These are phyloP conservation scores for Lachnellula willkommii DNA, from an alignment of 2,329 filamentous ascomycete species.

Conservation along the genomic window DNA sequence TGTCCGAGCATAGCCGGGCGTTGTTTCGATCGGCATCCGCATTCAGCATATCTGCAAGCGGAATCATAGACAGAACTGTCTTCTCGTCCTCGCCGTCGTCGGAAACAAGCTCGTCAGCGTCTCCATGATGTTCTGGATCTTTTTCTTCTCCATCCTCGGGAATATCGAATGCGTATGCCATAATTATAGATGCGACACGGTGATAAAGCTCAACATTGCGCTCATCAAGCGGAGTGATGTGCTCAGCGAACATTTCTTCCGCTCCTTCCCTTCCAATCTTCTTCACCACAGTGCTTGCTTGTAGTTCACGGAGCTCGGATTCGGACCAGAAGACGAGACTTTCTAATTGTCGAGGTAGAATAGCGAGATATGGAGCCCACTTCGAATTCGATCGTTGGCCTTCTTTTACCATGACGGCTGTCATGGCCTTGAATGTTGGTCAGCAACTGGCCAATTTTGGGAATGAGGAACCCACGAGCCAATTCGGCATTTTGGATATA, in stretches of 20 bases:
- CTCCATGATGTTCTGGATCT: constrained; percentile 44
- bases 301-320: constrained; percentile 54
- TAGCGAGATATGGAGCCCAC: constrained; percentile 52
- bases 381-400: constrained; percentile 22
- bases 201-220: constrained; percentile 47
- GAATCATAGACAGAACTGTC: constrained; percentile 58
- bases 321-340: constrained; percentile 66
- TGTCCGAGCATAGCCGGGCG: constrained; percentile 37
- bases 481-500: constrained; percentile 40
- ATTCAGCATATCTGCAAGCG: constrained; percentile 66
- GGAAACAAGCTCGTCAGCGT: constrained; percentile 40
- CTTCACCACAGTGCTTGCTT: constrained; percentile 56
- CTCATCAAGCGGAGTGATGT: constrained; percentile 47
- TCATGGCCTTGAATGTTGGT: constrained; percentile 22
- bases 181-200: constrained; percentile 62
- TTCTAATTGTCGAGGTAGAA: constrained; percentile 57
- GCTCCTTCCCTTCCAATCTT: constrained; percentile 61
- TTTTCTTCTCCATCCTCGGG: constrained; percentile 20
- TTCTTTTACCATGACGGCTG: constrained; percentile 17
- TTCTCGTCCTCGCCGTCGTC: constrained; percentile 44
- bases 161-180: constrained; percentile 70
- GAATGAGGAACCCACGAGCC: constrained; percentile 34
- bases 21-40: constrained; percentile 64
- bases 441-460: constrained; percentile 6
- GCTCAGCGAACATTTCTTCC: constrained; percentile 50